phyloP scores from a whole-genome alignment of 495 filamentous ascomycete genomes.

The Penicillium robsamsonii region DNA sequence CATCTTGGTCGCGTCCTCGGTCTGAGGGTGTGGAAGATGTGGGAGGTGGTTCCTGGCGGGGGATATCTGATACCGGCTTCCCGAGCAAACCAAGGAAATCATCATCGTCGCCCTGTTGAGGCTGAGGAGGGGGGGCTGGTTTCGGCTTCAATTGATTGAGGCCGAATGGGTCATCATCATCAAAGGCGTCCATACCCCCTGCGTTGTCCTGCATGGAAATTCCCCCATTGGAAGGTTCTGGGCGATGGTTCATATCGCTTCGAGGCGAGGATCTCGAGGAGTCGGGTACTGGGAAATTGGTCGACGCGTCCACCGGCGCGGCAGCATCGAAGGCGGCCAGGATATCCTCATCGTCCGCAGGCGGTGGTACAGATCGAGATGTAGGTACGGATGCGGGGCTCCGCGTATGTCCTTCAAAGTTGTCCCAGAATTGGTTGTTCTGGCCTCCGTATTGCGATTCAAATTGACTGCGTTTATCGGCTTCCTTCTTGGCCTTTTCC shows the following conservation, averaged over 20 bases:
- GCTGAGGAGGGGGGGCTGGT: constrained; percentile 34
- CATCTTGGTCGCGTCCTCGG: constrained; percentile 45
- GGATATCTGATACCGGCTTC: constrained; percentile 80
- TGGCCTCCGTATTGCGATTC: constrained; percentile 71
- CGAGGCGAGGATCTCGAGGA: constrained; percentile 34
- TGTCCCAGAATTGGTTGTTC: constrained; percentile 69
- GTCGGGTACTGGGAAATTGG: constrained; percentile 53
- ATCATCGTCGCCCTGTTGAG: constrained; percentile 57
- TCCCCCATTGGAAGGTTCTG: constrained; percentile 21
- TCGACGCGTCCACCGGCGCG: constrained; percentile 61
- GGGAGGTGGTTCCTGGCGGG: constrained; percentile 37
- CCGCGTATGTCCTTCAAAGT: constrained; percentile 48
- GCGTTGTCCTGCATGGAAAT: constrained; percentile 26
- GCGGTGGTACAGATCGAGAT: constrained; percentile 47
- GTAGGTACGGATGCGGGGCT: constrained; percentile 39
- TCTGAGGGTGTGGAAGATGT: constrained; percentile 44
- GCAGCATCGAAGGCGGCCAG: constrained; percentile 61
- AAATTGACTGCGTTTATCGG: constrained; percentile 63
- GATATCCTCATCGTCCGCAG: constrained; percentile 56
- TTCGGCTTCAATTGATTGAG: constrained; percentile 60
- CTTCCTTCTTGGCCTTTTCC: constrained; percentile 72
- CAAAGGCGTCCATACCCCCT: constrained; percentile 22
- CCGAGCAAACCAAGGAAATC: constrained; percentile 86
- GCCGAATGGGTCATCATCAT: constrained; percentile 87
- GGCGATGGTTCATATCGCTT: constrained; percentile 18